Evolutionary conservation across 2,329 filamentous ascomycete genomes (phyloP).

Genomic region (Claviceps sp.): DNA sequence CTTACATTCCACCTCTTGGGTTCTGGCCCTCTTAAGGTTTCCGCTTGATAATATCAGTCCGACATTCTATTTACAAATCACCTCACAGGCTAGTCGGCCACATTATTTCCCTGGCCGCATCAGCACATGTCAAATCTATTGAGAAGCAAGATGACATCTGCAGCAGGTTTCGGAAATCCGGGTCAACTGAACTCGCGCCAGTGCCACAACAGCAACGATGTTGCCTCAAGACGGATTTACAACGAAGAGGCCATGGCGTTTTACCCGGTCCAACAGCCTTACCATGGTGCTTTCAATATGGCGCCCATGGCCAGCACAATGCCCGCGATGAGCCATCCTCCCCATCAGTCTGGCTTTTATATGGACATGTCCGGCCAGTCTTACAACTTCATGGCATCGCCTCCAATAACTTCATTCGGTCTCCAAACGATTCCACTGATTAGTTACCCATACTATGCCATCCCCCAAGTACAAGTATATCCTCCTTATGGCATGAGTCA

Average conservation of each 20-base stretch:
- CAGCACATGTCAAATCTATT: background rate
- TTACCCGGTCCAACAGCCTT: slow-evolving; percentile 11
- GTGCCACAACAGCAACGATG: background rate
- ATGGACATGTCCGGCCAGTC: slow-evolving; percentile 19
- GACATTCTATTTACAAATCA: no score
- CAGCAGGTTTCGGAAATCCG: background rate
- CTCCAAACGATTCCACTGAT: slow-evolving; percentile 25
- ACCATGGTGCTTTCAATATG: slow-evolving; percentile 32
- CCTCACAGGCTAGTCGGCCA: background rate
- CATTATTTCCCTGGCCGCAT: background rate
- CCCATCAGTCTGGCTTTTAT: slow-evolving; percentile 18
- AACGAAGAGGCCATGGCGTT: slow-evolving; percentile 29
- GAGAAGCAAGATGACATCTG: background rate
- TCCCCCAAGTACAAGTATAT: slow-evolving; percentile 31
- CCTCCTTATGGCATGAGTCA: slow-evolving; percentile 30
- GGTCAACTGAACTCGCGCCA: background rate
- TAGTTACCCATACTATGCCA: slow-evolving; percentile 33
- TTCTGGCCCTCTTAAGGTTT: no score
- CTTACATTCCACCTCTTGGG: no score
- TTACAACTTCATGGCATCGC: slow-evolving; percentile 21
- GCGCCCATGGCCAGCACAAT: slow-evolving; percentile 28
- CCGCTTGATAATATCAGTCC: no score
- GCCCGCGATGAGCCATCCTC: slow-evolving; percentile 27
- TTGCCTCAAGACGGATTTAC: background rate
- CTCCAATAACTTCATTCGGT: slow-evolving; percentile 28